Base-by-base conservation (phyloP, 768 basidiomycete species). In the Pleurotus cornucopiae region DNA sequence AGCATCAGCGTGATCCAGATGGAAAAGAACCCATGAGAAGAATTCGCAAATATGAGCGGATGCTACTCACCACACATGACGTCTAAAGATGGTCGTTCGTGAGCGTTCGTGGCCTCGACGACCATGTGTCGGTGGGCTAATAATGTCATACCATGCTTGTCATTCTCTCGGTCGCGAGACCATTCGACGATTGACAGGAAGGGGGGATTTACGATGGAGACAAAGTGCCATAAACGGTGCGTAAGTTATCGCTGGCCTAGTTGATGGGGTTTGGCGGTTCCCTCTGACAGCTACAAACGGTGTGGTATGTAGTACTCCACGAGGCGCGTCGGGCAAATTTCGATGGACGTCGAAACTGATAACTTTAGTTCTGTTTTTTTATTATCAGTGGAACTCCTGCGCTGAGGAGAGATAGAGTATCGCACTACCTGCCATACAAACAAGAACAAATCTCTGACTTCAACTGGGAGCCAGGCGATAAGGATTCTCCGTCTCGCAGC, bases 21-120 rank as follows among this genome's bases (percentile, higher is more conserved):
- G 51, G 16, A 37, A 41, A 39, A 37, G 51, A n/a, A 39, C 7
- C 38, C 51, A 53, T 23, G 51, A 53, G 51, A 53, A 53, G 51
- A 26, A 16, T 20, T 34, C 30, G 30, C 30, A 11, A 34, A 11
- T 34, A 20, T 34, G 37, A 23, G 11, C 51, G 51, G 37, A 41
- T 52, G 51, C 39, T 37, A 20, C 16, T 51, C 30, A 30, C 49
- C n/a, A 39, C 49, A 38, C 49, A 51, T 51, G 49, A 39, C 30
- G 49, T 34, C 26, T 16, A 34, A 51, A 12, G 34, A 44, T 6
- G 20, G n/a, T n/a, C 41, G 41, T 44, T 18, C 30, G 30, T 34
- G 30, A 11, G 9, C 9, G 41, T 44, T 44, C 30, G 30, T 34
- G 9, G 30, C 30, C 30, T 9, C 30, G 30, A 34, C 9, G 30